Evolutionary conservation across 139 green algal species (phyloP), one percentile per base, ranked within the genome.

Genomic region (Micractinium conductrix): DNA sequence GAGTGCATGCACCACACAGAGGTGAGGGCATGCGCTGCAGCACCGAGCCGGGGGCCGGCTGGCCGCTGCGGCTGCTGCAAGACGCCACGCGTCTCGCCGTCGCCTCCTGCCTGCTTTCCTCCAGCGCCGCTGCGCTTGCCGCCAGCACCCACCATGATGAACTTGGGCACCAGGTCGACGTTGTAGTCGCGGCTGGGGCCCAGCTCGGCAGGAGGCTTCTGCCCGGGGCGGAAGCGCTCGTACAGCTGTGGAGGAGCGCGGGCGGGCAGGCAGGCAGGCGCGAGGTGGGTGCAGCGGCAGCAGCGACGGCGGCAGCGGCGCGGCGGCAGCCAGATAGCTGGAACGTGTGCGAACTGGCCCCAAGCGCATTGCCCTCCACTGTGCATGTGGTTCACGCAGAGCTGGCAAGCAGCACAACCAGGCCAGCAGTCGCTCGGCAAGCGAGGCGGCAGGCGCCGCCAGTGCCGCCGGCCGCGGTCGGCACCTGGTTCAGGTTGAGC

Each of bases 161-260:
- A 99, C 90, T 99, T 99, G 76, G 97, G 97, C 22, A 99, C 94
- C 85, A 99, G 91, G 87, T 99, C 97, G 22, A 99, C 91, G 81
- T 99, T 99, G 91, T 98, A 99, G 88, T 99, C 97, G 10, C 97
- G 89, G 60, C 78, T 94, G 44, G 95, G 43, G 22, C 97, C 97
- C 58, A 99, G 91, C 38, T 84, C 85, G 33, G 89, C 83, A 0
- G 93, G 91, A 0, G 92, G 87, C 40, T 90, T 86, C 73, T 95
- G 88, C 44, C 91, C 95, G 1, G 89, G 90, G 12, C 93, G 83
- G 85, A 99, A 99, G 65, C 96, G 94, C 86, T 98, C 95, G 69
- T 87, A 99, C 14, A 99, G 88, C 96, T 98, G 93, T 70, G 87
- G 38, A 4, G 35, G 37, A 4, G 44, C 0, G 50, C 10, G 24